phyloP scores from a whole-genome alignment of 169 alveolate genomes.

The Theileria sp. region DNA sequence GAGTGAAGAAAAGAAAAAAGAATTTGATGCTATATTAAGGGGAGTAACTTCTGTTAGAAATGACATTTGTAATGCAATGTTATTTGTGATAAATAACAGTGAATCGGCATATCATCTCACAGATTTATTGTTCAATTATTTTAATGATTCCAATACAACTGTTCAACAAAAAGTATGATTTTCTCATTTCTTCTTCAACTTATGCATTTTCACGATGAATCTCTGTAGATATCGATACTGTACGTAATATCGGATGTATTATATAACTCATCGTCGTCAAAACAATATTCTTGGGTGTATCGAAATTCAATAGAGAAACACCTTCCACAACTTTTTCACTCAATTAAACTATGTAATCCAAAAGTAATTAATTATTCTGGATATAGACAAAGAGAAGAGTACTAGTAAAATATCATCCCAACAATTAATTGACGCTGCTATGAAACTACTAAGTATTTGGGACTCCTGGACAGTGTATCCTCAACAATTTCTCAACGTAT shows the following conservation, averaged over 20 bases:
- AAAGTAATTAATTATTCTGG: background rate
- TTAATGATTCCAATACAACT: slow-evolving; percentile 19
- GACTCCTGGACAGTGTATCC: slow-evolving; percentile 55
- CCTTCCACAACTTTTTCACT: slow-evolving; percentile 50
- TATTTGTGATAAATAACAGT: slow-evolving; percentile 60
- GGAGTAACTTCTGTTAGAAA: slow-evolving; percentile 19
- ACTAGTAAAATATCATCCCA: slow-evolving; percentile 55
- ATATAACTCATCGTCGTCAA: slow-evolving; percentile 56
- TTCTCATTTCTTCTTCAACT: background rate
- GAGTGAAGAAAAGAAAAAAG: slow-evolving; percentile 3
- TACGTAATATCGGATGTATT: slow-evolving; percentile 57
- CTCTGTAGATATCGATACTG: slow-evolving; percentile 39
- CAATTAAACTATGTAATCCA: slow-evolving; percentile 20
- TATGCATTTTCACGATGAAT: background rate
- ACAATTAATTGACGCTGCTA: slow-evolving; percentile 32
- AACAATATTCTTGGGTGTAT: slow-evolving; percentile 56
- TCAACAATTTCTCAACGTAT: slow-evolving; percentile 25
- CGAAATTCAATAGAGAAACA: slow-evolving; percentile 45
- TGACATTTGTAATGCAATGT: slow-evolving; percentile 51
- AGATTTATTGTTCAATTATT: slow-evolving; percentile 22
- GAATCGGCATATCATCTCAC: slow-evolving; percentile 62
- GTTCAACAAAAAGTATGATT: slow-evolving; percentile 41
- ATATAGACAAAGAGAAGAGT: slow-evolving; percentile 15
- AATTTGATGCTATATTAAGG: slow-evolving; percentile 17
- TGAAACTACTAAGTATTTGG: slow-evolving; percentile 38